A percentile compares a stretch with the other conserved stretches of the same genome.
Conservation (phyloP, 441 rosid genomes). For the Dalechampia spathulata region DNA sequence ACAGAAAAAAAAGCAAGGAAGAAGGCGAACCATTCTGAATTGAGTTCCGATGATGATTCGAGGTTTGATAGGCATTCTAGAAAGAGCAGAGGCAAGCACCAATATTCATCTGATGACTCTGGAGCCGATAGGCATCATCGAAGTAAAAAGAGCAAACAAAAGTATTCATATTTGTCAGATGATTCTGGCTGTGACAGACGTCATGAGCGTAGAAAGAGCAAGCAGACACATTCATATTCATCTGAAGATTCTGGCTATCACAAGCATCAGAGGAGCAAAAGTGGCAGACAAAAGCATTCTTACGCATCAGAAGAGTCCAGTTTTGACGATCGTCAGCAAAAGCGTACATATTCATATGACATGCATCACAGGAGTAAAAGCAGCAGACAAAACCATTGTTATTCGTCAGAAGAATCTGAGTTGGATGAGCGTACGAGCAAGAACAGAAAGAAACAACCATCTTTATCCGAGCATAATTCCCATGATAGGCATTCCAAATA, state of each 20-base stretch:
- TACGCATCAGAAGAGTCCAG: no score
- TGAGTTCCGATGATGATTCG: constrained; percentile 31
- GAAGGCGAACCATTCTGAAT: constrained; percentile 32
- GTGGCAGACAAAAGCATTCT: no score
- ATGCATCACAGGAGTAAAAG: no score
- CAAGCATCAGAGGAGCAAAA: no score
- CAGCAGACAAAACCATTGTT: no score
- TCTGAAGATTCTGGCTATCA: no score
- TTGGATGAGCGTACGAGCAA: constrained; percentile 9
- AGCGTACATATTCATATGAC: constrained; percentile 13
- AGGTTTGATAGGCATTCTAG: constrained; percentile 22
- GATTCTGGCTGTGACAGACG: constrained; percentile 22
- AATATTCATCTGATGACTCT: constrained; percentile 26
- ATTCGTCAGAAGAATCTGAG: constrained; percentile 25
- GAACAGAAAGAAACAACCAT: constrained; percentile 5
- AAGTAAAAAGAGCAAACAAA: constrained; percentile 28
- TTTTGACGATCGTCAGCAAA: no score
- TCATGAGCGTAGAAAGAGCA: constrained; percentile 19
- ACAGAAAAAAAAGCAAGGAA: constrained; percentile 29
- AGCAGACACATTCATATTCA: constrained; percentile 18
- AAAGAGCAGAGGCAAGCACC: constrained; percentile 28
- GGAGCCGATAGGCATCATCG: constrained; percentile 14
- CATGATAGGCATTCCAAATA: constrained; percentile 10
- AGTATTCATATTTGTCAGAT: constrained; percentile 25
- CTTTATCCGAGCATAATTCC: constrained; percentile 8